Base-by-base conservation (phyloP, 208 protist genomes). In the Leishmania mexicana region DNA sequence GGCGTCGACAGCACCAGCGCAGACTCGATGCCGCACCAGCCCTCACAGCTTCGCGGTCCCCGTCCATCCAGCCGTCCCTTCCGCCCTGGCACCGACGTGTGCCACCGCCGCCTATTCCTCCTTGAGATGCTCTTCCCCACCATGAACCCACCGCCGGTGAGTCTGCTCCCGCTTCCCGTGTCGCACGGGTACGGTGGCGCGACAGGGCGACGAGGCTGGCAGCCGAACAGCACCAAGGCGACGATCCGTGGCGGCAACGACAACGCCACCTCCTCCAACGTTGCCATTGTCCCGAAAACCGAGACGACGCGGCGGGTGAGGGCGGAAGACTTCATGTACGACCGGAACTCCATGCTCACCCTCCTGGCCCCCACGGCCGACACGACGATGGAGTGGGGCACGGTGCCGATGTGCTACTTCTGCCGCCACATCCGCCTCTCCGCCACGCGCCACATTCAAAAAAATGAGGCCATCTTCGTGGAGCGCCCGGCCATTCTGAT, bases 381-480 rank as follows among this genome's bases (percentile, higher is more conserved):
- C 62, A 82, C 72, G 74, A 40, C 78, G n/a, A 76, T 82, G 57
- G 49, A 42, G 38, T 85, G 72, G 51, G 83, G 83, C 60, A 85
- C 83, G 31, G 53, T 72, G 49, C 62, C 83, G 7, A 85, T 85
- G 77, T 42, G 71, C 1, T 82, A 85, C 78, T 85, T 85, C 49
- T 58, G 78, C n/a, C 83, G 83, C 35, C 83, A 85, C 83, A 81
- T 85, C 70, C 83, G 83, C 62, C 83, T 85, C 54, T 85, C 83
- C 78, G 77, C 83, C 35, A 85, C 83, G 35, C 83, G 83, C 15
- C 73, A 65, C 73, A 82, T 85, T 65, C 21, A 45, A 45, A 79
- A 79, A 54, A 78, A 65, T 10, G 78, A 82, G 57, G 74, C 65
- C 31, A 54, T 85, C 21, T 68, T 85, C 78, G 51, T 85, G 74